Evolutionary conservation across 129 eudicot genomes (phyloP), one percentile per base, ranked within the genome.

Genomic region (Smallanthus sonchifolius): DNA sequence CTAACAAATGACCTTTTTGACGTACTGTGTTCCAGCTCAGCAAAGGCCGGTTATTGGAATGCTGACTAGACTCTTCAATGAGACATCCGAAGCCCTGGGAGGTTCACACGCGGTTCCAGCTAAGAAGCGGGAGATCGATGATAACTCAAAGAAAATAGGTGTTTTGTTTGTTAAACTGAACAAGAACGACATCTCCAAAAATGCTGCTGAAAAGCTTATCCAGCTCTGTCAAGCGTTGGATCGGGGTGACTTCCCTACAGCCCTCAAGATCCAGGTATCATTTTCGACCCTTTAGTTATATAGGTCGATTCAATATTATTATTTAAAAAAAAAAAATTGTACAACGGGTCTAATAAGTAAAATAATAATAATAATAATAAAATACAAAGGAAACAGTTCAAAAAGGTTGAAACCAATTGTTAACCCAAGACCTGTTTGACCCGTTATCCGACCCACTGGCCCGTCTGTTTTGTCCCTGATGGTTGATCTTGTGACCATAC

Each of bases 141-240:
- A 93, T 77, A 93, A 93, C 77, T 93, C 98, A 40, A 93, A 83
- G 87, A 93, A 93, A 84, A n/a, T 93, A 49, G 98, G 98, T 16
- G 87, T 91, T 54, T 69, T 93, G 75, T 93, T 93, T 71, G 85
- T 81, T 28, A 93, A 93, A 77, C 87, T 93, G 13, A 93, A 93
- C 85, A 83, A 84, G 36, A 88, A 92, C 36, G 98, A 93, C 77
- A 90, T 93, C 67, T 90, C 97, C 24, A 88, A 86, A 75, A 90
- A 83, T 34, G 98, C 97, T 52, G 85, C 86, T 14, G 98, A 93
- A 73, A 93, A 88, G 85, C 97, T 93, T 76, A 90, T 90, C 42
- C 97, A 86, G 77, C 86, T 93, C 55, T 90, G 98, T 77, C 98
- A 90, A 65, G 88, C 97, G 2, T 69, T 93, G 82, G 98, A 90